Base-by-base conservation (phyloP, 495 filamentous ascomycete genomes). In the Schizothecium vesticola region DNA sequence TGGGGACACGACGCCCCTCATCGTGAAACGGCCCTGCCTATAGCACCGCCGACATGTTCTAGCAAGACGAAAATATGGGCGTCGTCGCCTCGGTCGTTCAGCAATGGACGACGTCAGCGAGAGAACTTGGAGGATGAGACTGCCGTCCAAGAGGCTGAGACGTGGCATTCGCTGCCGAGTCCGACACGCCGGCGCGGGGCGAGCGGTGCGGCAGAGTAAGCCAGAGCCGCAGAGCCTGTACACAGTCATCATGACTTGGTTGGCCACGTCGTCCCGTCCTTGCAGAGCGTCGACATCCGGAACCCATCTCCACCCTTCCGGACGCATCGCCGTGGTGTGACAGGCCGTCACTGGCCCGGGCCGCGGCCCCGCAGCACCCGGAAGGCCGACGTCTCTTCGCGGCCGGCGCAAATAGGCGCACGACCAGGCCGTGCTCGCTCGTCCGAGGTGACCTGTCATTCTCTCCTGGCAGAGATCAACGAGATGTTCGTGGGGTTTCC, bases 191-290 rank as follows among this genome's bases (percentile, higher is more conserved):
- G 43, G 43, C 43, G 43, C 43, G 43, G 43, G 31, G 43, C 26
- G 6, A 6, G 26, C 26, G 6, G 26, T n/a, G 12, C 12, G 33
- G 43, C 43, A 51, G 43, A 51, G 43, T 51, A 51, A 51, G 43
- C 43, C 16, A 51, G 56, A 21, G 9, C 26, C 51, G 63, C 23
- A 24, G 22, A 22, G 28, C 43, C 24, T 22, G 25, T 25, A 16
- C 63, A 59, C 19, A 23, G 19, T 25, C 57, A 16, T 24, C 7
- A 60, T 61, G 65, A 13, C 26, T 25, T 16, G 58, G 26, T 51
- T 28, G 57, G 65, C 65, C 65, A 66, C 65, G 65, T 66, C 65
- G 59, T 33, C 56, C 51, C 26, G 63, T 58, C 43, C 63, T 59
- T 65, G 63, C 63, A 65, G 63, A 11, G 26, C 11, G 56, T 64